Base-by-base conservation (phyloP, 2,329 filamentous ascomycete genomes). In the Aspergillus alliaceus region DNA sequence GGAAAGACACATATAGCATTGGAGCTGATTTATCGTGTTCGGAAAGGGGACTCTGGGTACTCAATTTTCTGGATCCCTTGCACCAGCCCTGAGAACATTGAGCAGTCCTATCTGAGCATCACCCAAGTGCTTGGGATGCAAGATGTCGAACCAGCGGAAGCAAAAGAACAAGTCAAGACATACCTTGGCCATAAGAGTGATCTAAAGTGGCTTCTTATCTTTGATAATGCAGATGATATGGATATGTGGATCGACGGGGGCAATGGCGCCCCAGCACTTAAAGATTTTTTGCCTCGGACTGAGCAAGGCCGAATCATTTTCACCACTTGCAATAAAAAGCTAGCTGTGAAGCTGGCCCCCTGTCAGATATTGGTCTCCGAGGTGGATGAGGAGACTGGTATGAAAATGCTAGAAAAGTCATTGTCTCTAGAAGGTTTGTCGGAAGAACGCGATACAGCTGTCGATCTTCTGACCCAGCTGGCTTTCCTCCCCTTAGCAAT, bases 1-100 rank as follows among this genome's bases (percentile, higher is more conserved):
- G 67, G 68, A 20, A 71, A 71, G 51, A 68, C 69, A 0, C 67
- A 70, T 35, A 46, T 70, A 1, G 66, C 61, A 12, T 54, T 70
- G 9, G 65, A 70, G 55, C 35, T 70, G 24, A 61, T 66, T 12
- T 66, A 69, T 51, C 58, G 56, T 34, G 54, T 63, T 32, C 58
- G 53, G 37, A 56, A 65, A n/a, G 57, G 59, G 32, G 39, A 65
- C 44, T 9, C 47, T 9, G 53, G 62, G 37, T 64, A 39, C 54
- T 66, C 69, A 1, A 53, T 70, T 27, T 66, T 69, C 49, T 71
- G 68, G 69, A 61, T 71, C 27, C 59, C 64, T 14, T 63, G 53
- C 18, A 65, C 53, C 3, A 68, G 59, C 31, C 8, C 42, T 6
- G 64, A 65, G 44, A 57, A 35, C 47, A n/a, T 69, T 52, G 54